These are phyloP conservation scores for Aeschynomene evenia DNA, from an alignment of 306 rosid species.

Conservation along the genomic window DNA sequence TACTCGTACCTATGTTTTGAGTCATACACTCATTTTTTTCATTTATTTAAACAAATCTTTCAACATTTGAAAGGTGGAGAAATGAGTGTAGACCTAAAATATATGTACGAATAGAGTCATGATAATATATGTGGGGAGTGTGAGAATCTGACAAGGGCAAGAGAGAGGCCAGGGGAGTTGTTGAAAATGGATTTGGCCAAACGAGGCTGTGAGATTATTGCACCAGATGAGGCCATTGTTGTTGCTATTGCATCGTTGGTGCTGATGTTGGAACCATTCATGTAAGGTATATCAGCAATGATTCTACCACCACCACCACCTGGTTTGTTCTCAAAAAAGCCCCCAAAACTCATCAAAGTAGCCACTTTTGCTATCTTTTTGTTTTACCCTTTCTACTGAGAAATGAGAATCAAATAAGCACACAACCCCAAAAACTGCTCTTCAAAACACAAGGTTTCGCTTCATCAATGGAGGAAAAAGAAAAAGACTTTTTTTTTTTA, in stretches of 20 bases:
- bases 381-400: background rate
- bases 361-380: slow-evolving; percentile 14
- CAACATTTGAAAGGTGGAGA: too few species aligned
- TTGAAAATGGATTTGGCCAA: slow-evolving; percentile 80
- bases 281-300: slow-evolving; percentile 52
- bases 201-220: slow-evolving; percentile 70
- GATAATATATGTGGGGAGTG: background rate
- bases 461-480: background rate
- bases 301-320: slow-evolving; percentile 59
- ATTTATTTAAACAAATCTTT: too few species aligned
- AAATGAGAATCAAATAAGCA: background rate
- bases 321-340: slow-evolving; percentile 63
- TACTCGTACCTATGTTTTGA: too few species aligned
- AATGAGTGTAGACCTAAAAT: too few species aligned
- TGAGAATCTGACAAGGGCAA: slow-evolving; percentile 61
- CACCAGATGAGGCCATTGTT: slow-evolving; percentile 73
- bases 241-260: background rate
- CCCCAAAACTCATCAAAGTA: slow-evolving; percentile 95
- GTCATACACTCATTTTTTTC: too few species aligned
- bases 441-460: background rate
- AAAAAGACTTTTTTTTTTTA: background rate
- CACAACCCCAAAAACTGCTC: background rate
- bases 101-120: too few species aligned
- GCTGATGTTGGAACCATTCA: slow-evolving; percentile 17
- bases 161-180: slow-evolving; percentile 87